Conservation (phyloP, 2,329 filamentous ascomycete genomes). For the Tolypocladium ophioglossoides region DNA sequence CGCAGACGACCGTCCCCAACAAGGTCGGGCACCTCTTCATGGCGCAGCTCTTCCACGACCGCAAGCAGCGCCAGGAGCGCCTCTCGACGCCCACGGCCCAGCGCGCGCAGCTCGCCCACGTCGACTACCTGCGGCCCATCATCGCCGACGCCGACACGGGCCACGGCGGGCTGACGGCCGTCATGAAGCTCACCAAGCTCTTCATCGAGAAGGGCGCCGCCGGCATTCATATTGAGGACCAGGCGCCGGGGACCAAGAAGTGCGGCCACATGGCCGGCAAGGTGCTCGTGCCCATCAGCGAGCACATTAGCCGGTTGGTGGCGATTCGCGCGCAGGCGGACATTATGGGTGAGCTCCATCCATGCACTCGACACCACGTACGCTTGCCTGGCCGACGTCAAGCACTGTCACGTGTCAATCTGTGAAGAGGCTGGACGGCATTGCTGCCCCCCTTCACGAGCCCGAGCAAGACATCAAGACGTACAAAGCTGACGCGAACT, state of each 20-base stretch:
- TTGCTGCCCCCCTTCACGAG: too few species aligned
- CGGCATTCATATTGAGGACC: conserved; percentile 97
- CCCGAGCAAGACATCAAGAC: too few species aligned
- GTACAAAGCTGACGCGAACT: too few species aligned
- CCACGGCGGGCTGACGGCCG: conserved; percentile 92
- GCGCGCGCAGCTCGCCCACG: conserved; percentile 63
- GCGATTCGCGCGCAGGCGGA: conserved; percentile 96
- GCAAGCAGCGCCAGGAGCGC: conserved; percentile 95
- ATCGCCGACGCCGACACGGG: conserved; percentile 96
- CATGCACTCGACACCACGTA: background rate
- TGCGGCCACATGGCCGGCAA: conserved; percentile 99
- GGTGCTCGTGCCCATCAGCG: conserved; percentile 89
- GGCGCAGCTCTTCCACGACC: conserved; percentile 98
- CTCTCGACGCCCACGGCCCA: conserved; percentile 63
- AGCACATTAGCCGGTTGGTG: conserved; percentile 96
- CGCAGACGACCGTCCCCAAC: conserved; percentile 89
- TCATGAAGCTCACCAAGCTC: conserved; percentile 98
- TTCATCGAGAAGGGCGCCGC: conserved; percentile 95
- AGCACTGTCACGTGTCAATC: background rate
- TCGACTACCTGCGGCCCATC: conserved; percentile 92
- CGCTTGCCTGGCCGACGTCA: too few species aligned
- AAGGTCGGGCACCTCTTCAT: conserved; percentile 97
- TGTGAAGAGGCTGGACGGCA: too few species aligned
- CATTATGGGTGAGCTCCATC: conserved; percentile 66
- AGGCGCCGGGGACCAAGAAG: conserved; percentile 97